Evolutionary conservation across 371 early-diverging fungal species (phyloP).

Genomic region (Haplosporangium sp.): DNA sequence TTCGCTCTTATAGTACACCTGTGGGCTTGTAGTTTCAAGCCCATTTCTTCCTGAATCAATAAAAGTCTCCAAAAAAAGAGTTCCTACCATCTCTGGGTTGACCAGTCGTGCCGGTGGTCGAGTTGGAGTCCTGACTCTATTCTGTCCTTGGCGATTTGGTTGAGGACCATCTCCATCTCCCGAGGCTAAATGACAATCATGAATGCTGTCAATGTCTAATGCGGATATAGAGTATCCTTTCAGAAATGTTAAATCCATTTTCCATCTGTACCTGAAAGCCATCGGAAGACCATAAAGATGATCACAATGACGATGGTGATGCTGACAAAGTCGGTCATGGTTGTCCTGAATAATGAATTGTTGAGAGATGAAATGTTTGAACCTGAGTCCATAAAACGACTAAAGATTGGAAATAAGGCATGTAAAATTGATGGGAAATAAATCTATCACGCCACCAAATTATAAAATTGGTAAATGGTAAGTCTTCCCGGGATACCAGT

Average conservation of each 20-base stretch:
- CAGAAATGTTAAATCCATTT: not conserved
- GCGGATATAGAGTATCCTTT: not conserved
- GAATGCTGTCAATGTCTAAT: not conserved
- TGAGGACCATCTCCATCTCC: slow-evolving; percentile 63
- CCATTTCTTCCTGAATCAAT: too few species aligned
- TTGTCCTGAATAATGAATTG: slow-evolving; percentile 3
- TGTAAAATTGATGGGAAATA: not conserved
- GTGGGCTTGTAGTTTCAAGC: too few species aligned
- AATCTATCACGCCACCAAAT: not conserved
- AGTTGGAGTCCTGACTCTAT: slow-evolving; percentile 55
- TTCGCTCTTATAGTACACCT: too few species aligned
- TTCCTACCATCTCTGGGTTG: slow-evolving; percentile 71
- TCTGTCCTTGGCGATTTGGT: slow-evolving; percentile 57
- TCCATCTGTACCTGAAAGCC: slow-evolving; percentile 73
- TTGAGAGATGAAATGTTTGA: not conserved
- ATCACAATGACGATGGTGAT: slow-evolving; percentile 79
- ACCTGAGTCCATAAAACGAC: too few species aligned
- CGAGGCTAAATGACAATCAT: slow-evolving; percentile 9
- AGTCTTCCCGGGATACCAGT: too few species aligned
- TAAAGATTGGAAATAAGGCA: not conserved
- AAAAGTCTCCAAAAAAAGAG: not conserved
- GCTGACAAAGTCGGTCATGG: slow-evolving; percentile 82
- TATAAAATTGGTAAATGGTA: too few species aligned
- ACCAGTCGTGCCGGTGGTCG: slow-evolving; percentile 64
- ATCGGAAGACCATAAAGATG: slow-evolving; percentile 78